Conservation (phyloP, 805 yeast species). For the Clavispora carvajalis region DNA sequence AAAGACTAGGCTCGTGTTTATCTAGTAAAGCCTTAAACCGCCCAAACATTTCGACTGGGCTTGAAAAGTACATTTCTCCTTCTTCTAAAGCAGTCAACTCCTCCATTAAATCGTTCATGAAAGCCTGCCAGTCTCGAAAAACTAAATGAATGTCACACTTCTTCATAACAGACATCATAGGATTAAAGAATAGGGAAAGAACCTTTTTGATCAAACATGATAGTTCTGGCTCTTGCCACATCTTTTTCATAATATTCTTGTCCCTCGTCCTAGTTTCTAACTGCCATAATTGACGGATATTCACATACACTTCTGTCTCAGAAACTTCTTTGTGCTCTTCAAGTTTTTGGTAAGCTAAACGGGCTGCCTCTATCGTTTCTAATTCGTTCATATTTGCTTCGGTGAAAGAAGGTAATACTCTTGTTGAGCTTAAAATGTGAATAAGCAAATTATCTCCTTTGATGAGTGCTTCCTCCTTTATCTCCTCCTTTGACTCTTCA, state of each 20-base stretch:
- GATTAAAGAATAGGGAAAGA: constrained; percentile 67
- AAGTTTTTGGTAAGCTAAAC: constrained; percentile 16
- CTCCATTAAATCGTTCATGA: constrained; percentile 49
- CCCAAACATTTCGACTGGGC: constrained; percentile 59
- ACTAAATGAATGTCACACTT: constrained; percentile 63
- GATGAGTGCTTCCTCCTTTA: constrained; percentile 68
- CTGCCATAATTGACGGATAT: constrained; percentile 57
- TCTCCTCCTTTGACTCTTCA: constrained; percentile 28
- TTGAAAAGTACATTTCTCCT: constrained; percentile 43
- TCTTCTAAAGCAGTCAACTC: constrained; percentile 60
- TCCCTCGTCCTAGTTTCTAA: constrained; percentile 66
- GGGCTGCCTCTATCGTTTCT: constrained; percentile 14
- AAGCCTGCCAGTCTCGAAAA: constrained; percentile 37
- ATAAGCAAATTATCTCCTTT: constrained; percentile 53
- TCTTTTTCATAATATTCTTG: constrained; percentile 63
- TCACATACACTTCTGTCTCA: constrained; percentile 38
- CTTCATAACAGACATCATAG: constrained; percentile 63
- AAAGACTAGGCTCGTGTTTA: constrained; percentile 67
- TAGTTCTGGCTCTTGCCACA: constrained; percentile 84
- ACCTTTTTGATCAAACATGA: constrained; percentile 70
- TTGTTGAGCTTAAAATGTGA: constrained; percentile 43
- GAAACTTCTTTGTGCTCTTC: constrained; percentile 9
- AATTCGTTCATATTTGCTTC: constrained; percentile 4
- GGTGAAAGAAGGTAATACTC: constrained; percentile 17
- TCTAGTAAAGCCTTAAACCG: constrained; percentile 60